Evolutionary conservation across 495 filamentous ascomycete species (phyloP).

Genomic region (Aspergillus carlsbadensis): DNA sequence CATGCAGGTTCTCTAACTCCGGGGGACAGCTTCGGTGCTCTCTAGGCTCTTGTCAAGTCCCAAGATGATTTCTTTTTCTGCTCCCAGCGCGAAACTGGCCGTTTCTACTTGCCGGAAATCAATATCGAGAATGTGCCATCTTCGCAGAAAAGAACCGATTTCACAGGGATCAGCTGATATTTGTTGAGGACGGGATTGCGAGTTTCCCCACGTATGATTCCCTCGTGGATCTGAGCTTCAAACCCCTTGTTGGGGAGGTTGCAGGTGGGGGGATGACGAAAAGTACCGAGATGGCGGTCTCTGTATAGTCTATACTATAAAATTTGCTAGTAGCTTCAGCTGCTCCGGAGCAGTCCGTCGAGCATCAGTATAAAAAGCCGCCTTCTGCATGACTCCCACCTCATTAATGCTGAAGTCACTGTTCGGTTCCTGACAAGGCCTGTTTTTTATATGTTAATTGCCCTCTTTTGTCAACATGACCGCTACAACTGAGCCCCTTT

Average conservation of each 20-base stretch:
- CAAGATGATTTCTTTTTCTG: background rate
- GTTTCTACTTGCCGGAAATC: too few species aligned
- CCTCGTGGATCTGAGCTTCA: background rate
- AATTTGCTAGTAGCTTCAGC: background rate
- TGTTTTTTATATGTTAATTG: background rate
- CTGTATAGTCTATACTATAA: background rate
- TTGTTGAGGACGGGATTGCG: background rate
- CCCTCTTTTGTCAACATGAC: background rate
- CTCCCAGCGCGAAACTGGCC: background rate
- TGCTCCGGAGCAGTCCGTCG: background rate
- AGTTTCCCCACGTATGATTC: background rate
- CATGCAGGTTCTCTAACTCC: background rate
- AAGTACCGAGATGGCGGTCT: background rate
- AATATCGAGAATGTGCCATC: too few species aligned
- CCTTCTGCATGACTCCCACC: too few species aligned
- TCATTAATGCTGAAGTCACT: too few species aligned
- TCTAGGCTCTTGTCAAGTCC: background rate
- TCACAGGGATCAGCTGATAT: too few species aligned
- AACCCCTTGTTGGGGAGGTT: background rate
- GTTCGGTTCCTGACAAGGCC: too few species aligned
- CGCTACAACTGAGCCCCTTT: background rate
- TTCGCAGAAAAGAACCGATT: too few species aligned
- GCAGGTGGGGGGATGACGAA: background rate
- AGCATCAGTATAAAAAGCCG: too few species aligned
- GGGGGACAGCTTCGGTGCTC: too few species aligned